These are phyloP conservation scores for Pyricularia pennisetigena DNA, from an alignment of 2,329 filamentous ascomycete species.

Conservation along the genomic window DNA sequence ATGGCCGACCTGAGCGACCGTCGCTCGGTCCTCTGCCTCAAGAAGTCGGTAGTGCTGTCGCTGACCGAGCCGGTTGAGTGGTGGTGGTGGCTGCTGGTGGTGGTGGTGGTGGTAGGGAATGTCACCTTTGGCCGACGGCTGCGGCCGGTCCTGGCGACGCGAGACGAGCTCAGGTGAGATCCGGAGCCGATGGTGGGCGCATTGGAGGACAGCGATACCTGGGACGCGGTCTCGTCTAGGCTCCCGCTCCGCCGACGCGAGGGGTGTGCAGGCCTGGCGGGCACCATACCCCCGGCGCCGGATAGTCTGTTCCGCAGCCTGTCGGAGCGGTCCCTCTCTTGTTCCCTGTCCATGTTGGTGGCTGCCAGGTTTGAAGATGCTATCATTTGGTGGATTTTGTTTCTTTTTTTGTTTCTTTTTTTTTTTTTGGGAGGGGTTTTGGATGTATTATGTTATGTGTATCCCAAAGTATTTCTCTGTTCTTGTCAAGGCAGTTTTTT, in stretches of 20 bases:
- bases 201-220: constrained; percentile 7
- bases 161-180: neutral
- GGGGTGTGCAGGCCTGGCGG: neutral
- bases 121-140: neutral
- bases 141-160: neutral
- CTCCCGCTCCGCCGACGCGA: neutral
- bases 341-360: neutral
- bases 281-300: neutral
- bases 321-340: constrained; percentile 1
- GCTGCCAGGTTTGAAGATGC: neutral
- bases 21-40: neutral
- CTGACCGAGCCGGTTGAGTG: neutral
- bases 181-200: constrained; percentile 6
- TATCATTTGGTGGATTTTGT: neutral
- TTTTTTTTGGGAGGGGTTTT: no score
- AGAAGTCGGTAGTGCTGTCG: neutral
- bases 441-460: neutral
- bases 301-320: constrained; percentile 1
- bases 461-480: neutral
- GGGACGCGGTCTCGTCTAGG: neutral
- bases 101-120: neutral
- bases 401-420: no score
- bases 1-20: constrained; percentile 1
- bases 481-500: neutral
- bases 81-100: no score